Conservation (phyloP, 2,329 filamentous ascomycete species). For the Exophiala dermatitidis region DNA sequence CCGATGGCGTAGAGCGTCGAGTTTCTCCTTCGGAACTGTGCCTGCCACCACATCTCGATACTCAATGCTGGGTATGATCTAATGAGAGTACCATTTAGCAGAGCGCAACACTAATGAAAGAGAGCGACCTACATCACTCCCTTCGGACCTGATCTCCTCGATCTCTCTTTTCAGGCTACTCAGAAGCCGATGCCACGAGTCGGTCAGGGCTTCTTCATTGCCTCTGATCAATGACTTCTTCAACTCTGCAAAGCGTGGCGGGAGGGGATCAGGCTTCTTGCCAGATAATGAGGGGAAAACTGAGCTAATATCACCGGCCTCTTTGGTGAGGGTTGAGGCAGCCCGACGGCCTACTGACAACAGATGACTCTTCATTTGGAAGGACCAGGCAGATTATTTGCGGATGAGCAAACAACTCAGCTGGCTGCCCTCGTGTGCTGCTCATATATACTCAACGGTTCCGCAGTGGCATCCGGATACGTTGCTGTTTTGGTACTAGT, state of each 20-base stretch:
- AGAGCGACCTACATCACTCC: conserved; percentile 33
- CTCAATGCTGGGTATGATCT: conserved; percentile 40
- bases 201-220: conserved; percentile 35
- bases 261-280: conserved; percentile 37
- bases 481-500: not conserved
- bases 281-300: conserved; percentile 44
- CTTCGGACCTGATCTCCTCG: conserved; percentile 36
- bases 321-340: conserved; percentile 35
- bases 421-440: not conserved
- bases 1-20: conserved; percentile 51
- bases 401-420: no score
- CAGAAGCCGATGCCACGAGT: conserved; percentile 40
- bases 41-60: conserved; percentile 37
- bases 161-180: conserved; percentile 36
- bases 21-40: conserved; percentile 31
- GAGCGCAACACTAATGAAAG: not conserved
- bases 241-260: conserved; percentile 37
- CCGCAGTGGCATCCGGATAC: conserved; percentile 6
- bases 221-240: conserved; percentile 35
- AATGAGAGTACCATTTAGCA: not conserved
- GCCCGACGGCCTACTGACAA: conserved; percentile 12
- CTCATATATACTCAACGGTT: conserved; percentile 3
- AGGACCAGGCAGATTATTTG: no score
- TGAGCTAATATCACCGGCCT: conserved; percentile 42
- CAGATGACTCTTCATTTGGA: conserved; percentile 10